phyloP scores from a whole-genome alignment of 176 grass and related monocot genomes.

The Poa annua region DNA sequence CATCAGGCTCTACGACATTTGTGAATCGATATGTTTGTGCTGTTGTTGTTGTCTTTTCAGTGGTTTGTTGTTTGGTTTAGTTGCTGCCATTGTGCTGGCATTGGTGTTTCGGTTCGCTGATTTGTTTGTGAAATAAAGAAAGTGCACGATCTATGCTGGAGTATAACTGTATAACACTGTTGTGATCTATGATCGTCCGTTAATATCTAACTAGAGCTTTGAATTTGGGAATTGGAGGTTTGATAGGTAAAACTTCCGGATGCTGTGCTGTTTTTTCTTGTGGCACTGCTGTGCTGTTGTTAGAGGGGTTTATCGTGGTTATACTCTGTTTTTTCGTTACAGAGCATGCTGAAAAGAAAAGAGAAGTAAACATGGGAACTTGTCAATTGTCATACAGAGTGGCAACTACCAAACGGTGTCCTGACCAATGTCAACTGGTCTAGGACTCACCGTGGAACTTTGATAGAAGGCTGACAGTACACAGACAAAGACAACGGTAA shows the following conservation, averaged over 20 bases:
- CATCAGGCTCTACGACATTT: background rate
- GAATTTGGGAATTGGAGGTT: background rate
- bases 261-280: background rate
- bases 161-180: background rate
- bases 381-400: background rate
- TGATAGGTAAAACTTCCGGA: background rate
- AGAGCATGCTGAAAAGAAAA: background rate
- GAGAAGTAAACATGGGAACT: background rate
- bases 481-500: no score
- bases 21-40: background rate
- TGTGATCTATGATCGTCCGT: background rate
- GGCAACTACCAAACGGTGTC: background rate
- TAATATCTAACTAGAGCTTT: background rate
- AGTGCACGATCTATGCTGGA: background rate
- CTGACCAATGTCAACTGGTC: background rate
- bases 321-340: background rate
- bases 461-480: no score
- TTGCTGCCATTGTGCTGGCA: constrained; percentile 2
- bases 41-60: background rate
- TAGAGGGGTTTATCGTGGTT: background rate
- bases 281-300: no score
- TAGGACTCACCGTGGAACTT: no score
- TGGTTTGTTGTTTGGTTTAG: constrained; percentile 35
- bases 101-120: constrained; percentile 14
- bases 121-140: constrained; percentile 46